Conservation (phyloP, 2,329 filamentous ascomycete genomes). For the Curvularia verruculosa region DNA sequence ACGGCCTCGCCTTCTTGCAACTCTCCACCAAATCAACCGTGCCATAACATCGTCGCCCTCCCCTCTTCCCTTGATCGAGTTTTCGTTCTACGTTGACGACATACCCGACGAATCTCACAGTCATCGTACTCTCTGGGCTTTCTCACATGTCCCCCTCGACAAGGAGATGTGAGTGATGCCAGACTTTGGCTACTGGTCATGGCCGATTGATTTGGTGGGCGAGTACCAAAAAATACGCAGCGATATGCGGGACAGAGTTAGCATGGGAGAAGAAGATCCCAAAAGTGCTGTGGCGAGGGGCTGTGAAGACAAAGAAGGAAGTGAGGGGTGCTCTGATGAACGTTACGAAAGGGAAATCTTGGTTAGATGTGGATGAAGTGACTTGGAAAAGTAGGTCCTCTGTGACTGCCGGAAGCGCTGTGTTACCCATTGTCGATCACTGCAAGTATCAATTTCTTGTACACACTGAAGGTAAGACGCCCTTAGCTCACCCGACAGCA, state of each 20-base stretch:
- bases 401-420: constrained; percentile 8
- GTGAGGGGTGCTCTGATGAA: constrained; percentile 18
- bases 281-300: constrained; percentile 42
- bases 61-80: constrained; percentile 58
- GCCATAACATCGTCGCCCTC: constrained; percentile 53
- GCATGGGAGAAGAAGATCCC: constrained; percentile 24
- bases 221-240: constrained; percentile 22
- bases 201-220: constrained; percentile 25
- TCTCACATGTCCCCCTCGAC: constrained; percentile 19
- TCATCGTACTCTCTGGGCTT: constrained; percentile 21
- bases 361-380: constrained; percentile 26
- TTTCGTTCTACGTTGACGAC: constrained; percentile 57
- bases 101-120: constrained; percentile 20
- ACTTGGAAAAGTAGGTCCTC: constrained; percentile 21
- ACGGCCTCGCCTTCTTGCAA: constrained; percentile 49
- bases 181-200: constrained; percentile 35
- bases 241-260: constrained; percentile 16
- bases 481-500: background rate
- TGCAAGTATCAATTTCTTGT: constrained; percentile 49
- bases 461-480: constrained; percentile 56
- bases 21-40: constrained; percentile 56
- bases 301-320: constrained; percentile 31
- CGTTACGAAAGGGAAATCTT: constrained; percentile 19
- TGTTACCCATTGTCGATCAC: constrained; percentile 30
- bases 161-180: constrained; percentile 30